These are phyloP conservation scores for Zymoseptoria pseudotritici DNA, from an alignment of 2,329 filamentous ascomycete genomes.

Conservation along the genomic window DNA sequence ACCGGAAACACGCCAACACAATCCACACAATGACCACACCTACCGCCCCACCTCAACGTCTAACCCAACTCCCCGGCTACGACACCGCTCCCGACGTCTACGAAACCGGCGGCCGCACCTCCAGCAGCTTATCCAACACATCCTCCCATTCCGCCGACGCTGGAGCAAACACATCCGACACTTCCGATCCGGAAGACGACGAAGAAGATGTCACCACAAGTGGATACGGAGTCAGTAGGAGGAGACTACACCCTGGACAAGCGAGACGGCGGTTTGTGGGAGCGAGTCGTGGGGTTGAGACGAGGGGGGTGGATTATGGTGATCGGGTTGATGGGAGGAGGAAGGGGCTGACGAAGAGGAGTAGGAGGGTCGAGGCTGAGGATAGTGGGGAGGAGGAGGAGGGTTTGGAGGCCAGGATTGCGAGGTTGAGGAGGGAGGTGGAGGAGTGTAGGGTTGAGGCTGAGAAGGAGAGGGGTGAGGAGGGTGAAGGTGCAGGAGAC, in stretches of 20 bases:
- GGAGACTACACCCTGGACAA: constrained; percentile 66
- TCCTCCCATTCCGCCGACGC: constrained; percentile 12
- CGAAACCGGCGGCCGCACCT: constrained; percentile 1
- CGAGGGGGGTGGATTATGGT: constrained; percentile 76
- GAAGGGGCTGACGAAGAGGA: constrained; percentile 64
- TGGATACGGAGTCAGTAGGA: constrained; percentile 59
- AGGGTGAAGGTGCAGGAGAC: constrained; percentile 46
- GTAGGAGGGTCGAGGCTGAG: constrained; percentile 49
- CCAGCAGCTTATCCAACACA: constrained; percentile 1
- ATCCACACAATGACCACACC: not conserved
- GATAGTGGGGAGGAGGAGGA: constrained; percentile 79
- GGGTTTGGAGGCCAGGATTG: constrained; percentile 68
- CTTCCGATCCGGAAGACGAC: constrained; percentile 15
- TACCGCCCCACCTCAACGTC: constrained; percentile 1
- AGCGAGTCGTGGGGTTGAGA: constrained; percentile 57
- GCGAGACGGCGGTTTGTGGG: constrained; percentile 75
- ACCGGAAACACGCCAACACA: not conserved
- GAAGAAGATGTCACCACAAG: constrained; percentile 50
- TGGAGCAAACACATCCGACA: constrained; percentile 11
- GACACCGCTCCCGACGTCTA: constrained; percentile 88
- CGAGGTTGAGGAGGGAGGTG: constrained; percentile 74
- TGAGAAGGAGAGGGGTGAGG: constrained; percentile 39
- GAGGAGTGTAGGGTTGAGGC: constrained; percentile 47
- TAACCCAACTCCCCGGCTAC: constrained; percentile 19
- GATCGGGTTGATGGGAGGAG: constrained; percentile 77